These are phyloP conservation scores for Candida germanica DNA, from an alignment of 805 yeast species.

Conservation along the genomic window DNA sequence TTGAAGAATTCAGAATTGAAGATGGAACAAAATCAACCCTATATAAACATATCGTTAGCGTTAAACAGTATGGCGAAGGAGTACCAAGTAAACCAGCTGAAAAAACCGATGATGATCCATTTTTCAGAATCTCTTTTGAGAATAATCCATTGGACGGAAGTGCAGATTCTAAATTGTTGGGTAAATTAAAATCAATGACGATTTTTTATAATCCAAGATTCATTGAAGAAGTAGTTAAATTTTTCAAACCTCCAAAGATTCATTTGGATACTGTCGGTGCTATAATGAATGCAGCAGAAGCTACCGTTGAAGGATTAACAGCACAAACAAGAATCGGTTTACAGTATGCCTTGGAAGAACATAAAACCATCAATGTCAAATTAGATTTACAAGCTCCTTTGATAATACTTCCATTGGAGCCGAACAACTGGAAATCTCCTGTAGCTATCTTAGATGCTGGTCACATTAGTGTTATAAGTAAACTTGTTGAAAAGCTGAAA, in stretches of 20 bases:
- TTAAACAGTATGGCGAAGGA: constrained; percentile 52
- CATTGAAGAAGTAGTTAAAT: constrained; percentile 66
- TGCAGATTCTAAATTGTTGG: constrained; percentile 75
- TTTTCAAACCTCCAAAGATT: constrained; percentile 83
- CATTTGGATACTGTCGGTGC: constrained; percentile 88
- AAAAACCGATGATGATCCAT: constrained; percentile 47
- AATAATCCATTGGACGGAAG: constrained; percentile 78
- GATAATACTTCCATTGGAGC: constrained; percentile 80
- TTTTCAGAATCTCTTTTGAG: constrained; percentile 80
- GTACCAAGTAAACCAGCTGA: background rate
- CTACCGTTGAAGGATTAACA: constrained; percentile 87
- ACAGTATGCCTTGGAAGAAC: constrained; percentile 92
- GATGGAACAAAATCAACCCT: constrained; percentile 79
- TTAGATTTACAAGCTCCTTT: constrained; percentile 93
- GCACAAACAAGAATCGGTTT: constrained; percentile 87
- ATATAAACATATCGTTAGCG: constrained; percentile 86
- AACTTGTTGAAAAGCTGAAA: constrained; percentile 67
- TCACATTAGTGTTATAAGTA: constrained; percentile 80
- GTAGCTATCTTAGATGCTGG: constrained; percentile 95
- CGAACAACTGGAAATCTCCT: constrained; percentile 75
- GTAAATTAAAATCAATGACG: constrained; percentile 81
- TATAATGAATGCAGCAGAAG: constrained; percentile 90
- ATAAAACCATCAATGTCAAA: constrained; percentile 80
- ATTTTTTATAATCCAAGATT: constrained; percentile 85
- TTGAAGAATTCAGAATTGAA: constrained; percentile 79